Evolutionary conservation across 345 rosid genomes (phyloP), one percentile per base, ranked within the genome.

Genomic region (Melaleuca quinquenervia): DNA sequence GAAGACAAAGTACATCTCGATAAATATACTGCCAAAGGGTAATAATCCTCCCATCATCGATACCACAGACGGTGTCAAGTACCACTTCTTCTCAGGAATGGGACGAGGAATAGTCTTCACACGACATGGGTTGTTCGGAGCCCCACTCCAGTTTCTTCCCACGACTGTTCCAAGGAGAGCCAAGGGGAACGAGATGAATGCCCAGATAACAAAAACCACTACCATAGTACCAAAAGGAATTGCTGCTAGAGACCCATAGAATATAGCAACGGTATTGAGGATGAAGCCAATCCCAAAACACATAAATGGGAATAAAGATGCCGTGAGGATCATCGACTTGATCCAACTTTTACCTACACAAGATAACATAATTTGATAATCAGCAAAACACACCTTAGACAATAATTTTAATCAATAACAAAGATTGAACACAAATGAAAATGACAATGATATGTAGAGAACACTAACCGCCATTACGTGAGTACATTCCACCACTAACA

Each of bases 401-500:
- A 70, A 48, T 3, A 9, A 70, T 24, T 18, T 32, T 18, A 18
- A 70, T 36, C 18, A 70, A 70, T 36, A 70, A 70, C 48, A 70
- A 70, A 8, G 26, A 70, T 70, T 48, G 52, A 52, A 32, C 86
- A 50, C 18, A 82, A 82, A 84, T 29, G 54, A 82, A 85, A 22
- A 87, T 74, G 48, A 54, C 60, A 7, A 87, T 83, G 60, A 70
- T 41, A 84, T 0, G 14, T 70, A 9, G 48, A 36, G 80, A 70
- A 48, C 74, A 48, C 96, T 89, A 91, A 98, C 99, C 99, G 26
- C 99, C 99, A 87, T 94, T 90, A 86, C 99, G 95, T 54, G 99
- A 98, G 92, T 98, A 96, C 99, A 98, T 95, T 76, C 99, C 99
- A 85, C 99, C 99, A 20, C 98, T 98, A 87, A 98, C 99, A 85